Base-by-base conservation (phyloP, 768 basidiomycete species). In the Leccinum sublutescens region DNA sequence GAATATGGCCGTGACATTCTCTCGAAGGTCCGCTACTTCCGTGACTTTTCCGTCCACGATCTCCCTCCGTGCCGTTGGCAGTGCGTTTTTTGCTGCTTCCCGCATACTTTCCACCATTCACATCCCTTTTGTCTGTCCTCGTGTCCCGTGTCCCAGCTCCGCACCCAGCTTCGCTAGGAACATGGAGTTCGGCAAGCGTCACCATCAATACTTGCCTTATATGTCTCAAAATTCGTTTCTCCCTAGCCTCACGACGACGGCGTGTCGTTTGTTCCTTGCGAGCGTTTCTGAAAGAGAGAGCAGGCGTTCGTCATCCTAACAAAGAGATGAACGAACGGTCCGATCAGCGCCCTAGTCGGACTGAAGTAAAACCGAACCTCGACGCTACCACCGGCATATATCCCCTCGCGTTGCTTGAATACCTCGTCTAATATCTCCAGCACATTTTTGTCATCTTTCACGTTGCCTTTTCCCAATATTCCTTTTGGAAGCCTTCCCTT, bases 401-500 rank as follows among this genome's bases (percentile, higher is more conserved):
- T 62, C 77, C 75, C 6, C 64, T 71, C 57, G 17, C 91, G 78
- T 50, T 66, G 74, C 56, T 74, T 69, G 17, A 95, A 64, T 2
- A 86, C 80, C 17, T 78, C 74, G 9, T 73, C 67, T 9, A 84
- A 68, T 51, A 90, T 74, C 4, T 70, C 65, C n/a, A 89, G 64
- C 1, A 83, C 69, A 5, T 74, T 23, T 19, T 47, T 58, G 40
- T 50, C 55, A 3, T 70, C 59, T 15, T 60, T 34, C 19, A 4
- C 17, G 14, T 62, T 51, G 1, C 15, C 49, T 11, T 50, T 66
- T 38, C 52, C 57, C 10, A 71, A 47, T 60, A 82, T 88, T 1
- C 88, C 82, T 69, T 89, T 92, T 0, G 95, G 93, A 1, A 87
- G 81, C 66, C 85, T 89, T 31, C 82, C 80, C 70, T 89, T 94